phyloP scores from a whole-genome alignment of 495 filamentous ascomycete species.

The Neurospora cerealis region DNA sequence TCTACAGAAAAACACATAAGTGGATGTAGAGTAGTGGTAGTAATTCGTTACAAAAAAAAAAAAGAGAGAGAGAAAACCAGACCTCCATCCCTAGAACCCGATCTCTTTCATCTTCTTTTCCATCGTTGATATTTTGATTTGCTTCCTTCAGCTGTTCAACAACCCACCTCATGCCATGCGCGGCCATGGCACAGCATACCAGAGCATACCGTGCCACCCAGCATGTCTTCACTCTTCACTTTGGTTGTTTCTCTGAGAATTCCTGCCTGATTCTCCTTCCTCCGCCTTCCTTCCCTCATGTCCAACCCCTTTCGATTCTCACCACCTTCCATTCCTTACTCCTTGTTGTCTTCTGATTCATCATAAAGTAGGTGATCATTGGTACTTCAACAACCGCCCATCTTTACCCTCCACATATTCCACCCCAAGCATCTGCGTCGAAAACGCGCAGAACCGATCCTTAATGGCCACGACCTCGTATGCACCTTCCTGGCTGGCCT shows the following conservation, averaged over 20 bases:
- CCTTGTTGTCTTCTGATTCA: background rate
- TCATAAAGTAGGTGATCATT: background rate
- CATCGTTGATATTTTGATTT: background rate
- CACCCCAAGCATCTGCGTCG: constrained; percentile 39
- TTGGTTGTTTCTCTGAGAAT: background rate
- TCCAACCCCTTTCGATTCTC: background rate
- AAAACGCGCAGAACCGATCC: constrained; percentile 81
- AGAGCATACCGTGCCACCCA: background rate
- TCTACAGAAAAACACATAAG: background rate
- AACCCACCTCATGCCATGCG: background rate
- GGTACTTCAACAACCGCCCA: constrained; percentile 11
- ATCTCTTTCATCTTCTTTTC: background rate
- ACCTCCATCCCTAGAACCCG: background rate
- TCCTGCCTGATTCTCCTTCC: background rate
- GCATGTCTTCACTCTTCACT: background rate
- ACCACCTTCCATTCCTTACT: background rate
- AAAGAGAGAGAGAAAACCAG: background rate
- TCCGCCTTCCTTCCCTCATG: background rate
- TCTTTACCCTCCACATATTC: constrained; percentile 33
- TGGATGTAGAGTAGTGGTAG: background rate
- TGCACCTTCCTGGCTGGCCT: constrained; percentile 82
- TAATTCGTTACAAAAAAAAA: background rate
- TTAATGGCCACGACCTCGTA: constrained; percentile 95
- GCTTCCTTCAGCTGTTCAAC: background rate
- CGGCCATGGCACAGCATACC: background rate